phyloP scores from a whole-genome alignment of 331 rosid species.

The Quercus tomentella region DNA sequence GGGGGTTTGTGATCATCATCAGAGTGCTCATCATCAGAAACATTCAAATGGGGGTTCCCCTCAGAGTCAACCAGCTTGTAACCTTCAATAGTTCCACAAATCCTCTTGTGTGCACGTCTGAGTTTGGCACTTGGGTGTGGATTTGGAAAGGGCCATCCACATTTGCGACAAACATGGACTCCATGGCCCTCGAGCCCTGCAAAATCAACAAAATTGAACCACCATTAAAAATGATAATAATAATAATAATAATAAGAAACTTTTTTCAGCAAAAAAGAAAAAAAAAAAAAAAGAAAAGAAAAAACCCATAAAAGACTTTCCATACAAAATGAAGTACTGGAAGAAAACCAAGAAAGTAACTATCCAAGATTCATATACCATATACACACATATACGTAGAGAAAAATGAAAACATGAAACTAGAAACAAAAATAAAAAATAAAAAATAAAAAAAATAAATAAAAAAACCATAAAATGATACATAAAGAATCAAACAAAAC shows the following conservation, averaged over 20 bases:
- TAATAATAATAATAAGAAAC: not conserved
- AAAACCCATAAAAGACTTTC: not conserved
- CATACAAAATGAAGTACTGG: not conserved
- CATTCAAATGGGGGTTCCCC: slow-evolving; percentile 25
- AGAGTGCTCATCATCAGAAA: slow-evolving; percentile 59
- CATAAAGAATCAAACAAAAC: not conserved
- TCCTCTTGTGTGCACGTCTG: slow-evolving; percentile 87
- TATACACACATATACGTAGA: not conserved
- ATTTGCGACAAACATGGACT: slow-evolving; percentile 62
- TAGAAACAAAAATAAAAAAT: not conserved
- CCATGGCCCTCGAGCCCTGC: slow-evolving; percentile 60
- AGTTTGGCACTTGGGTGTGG: slow-evolving; percentile 83
- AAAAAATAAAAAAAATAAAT: not conserved
- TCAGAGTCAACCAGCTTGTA: slow-evolving; percentile 37
- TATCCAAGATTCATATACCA: not conserved
- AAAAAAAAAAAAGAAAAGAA: slow-evolving; percentile 11
- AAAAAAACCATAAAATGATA: not conserved
- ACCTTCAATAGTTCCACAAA: slow-evolving; percentile 85
- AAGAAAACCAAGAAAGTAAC: not conserved
- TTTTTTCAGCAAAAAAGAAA: not conserved
- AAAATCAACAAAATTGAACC: slow-evolving; percentile 13
- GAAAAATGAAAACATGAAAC: not conserved
- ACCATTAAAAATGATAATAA: not conserved
- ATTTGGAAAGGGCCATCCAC: slow-evolving; percentile 86
- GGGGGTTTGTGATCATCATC: slow-evolving; percentile 48